These are phyloP conservation scores for Betula pendula DNA, from an alignment of 306 rosid species.

Conservation along the genomic window DNA sequence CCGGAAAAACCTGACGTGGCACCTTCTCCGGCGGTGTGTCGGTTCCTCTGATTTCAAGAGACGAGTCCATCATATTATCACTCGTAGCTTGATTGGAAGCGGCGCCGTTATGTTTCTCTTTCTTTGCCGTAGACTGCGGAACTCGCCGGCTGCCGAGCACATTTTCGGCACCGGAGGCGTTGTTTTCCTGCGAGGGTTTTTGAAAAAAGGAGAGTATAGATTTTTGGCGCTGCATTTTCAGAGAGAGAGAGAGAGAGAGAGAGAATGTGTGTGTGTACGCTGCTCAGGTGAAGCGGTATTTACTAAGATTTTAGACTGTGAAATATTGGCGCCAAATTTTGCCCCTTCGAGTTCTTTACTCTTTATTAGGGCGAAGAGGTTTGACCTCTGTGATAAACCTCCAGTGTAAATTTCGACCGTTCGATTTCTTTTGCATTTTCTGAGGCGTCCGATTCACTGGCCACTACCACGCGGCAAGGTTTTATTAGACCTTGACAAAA, in stretches of 20 bases:
- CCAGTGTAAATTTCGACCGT: not conserved
- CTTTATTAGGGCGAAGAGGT: not conserved
- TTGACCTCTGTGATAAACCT: not conserved
- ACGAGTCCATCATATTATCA: constrained; percentile 22
- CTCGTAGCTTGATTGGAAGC: constrained; percentile 21
- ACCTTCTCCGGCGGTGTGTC: constrained; percentile 97
- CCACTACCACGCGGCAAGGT: too few species aligned
- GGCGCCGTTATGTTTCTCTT: constrained; percentile 17
- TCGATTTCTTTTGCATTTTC: not conserved
- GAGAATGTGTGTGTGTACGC: not conserved
- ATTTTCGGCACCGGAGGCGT: constrained; percentile 29
- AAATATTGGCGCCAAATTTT: constrained; percentile 37
- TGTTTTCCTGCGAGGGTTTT: constrained; percentile 47
- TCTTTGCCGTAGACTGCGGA: constrained; percentile 27
- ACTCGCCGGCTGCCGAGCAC: constrained; percentile 6
- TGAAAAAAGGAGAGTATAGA: constrained; percentile 75
- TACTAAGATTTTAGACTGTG: not conserved
- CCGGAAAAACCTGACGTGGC: constrained; percentile 66
- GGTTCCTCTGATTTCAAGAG: constrained; percentile 65
- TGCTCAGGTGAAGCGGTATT: not conserved
- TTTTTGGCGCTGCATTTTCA: constrained; percentile 76
- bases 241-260: constrained; percentile 7
- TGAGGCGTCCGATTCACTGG: too few species aligned
- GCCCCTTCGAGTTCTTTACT: not conserved
- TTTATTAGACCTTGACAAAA: too few species aligned